Evolutionary conservation across 129 eudicot species (phyloP), one percentile per base, ranked within the genome.

Genomic region (Flaveria robusta): DNA sequence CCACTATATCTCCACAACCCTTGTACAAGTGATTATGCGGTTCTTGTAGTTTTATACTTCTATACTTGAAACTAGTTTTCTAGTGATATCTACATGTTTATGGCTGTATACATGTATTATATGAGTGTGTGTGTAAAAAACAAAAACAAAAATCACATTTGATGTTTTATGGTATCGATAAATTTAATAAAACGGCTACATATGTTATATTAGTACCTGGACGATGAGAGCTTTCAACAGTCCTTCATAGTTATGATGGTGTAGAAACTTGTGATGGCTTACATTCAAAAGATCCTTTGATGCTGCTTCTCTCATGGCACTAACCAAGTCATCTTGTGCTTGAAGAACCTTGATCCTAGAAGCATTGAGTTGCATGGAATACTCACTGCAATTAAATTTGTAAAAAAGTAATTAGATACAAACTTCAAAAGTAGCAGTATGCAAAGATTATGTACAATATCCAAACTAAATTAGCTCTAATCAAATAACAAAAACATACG

Each of bases 281-380:
- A 91, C 91, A 45, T 75, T 76, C 86, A 93, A 79, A 72, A 93
- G 93, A 82, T 93, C 93, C 78, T 87, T 87, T 66, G 91, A 78
- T 66, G 98, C 97, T 62, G 90, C 78, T 68, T 93, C 98, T 82
- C 86, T 91, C 98, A 93, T 90, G 76, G 97, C 80, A 76, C 55
- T 84, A 56, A 93, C 97, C 88, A 93, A 75, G 78, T 93, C 98
- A 91, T 93, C 98, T 88, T 91, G 98, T 63, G 97, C 97, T 86
- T 93, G 98, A 87, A 93, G 98, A 77, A 93, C 97, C 78, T 93
- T 93, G 79, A 93, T 79, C 41, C 98, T 75, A 84, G 98, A 88
- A 67, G 98, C 97, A 87, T 93, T 93, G 66, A 93, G 90, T 81
- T 93, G 98, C 96, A 88, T 93, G 42, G 97, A 93, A 73, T 93